Evolutionary conservation across 2,329 filamentous ascomycete species (phyloP).

Genomic region (Emergomyces orientalis): DNA sequence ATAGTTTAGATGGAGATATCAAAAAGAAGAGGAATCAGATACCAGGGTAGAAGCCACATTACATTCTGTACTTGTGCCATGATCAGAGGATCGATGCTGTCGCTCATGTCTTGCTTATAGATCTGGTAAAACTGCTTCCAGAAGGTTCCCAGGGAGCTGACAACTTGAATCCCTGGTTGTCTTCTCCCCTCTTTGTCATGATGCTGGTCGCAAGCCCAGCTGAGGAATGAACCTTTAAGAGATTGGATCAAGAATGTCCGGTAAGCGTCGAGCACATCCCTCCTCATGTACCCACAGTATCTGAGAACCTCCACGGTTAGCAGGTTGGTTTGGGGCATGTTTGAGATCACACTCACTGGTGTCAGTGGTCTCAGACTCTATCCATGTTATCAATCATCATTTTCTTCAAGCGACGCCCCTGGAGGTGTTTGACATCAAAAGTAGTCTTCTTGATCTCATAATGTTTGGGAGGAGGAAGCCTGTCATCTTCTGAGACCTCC

Average conservation of each 20-base stretch:
- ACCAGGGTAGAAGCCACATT: no score
- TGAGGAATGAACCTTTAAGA: constrained; percentile 17
- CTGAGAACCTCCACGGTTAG: no score
- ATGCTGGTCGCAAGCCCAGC: constrained; percentile 17
- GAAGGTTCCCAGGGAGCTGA: constrained; percentile 10
- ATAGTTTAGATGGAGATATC: no score
- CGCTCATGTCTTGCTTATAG: constrained; percentile 12
- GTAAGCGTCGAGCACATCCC: not conserved
- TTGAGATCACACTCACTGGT: not conserved
- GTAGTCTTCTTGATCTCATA: not conserved
- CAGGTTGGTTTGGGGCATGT: not conserved
- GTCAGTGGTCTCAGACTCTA: not conserved
- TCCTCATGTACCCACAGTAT: not conserved
- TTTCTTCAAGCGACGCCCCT: not conserved
- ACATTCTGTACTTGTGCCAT: constrained; percentile 12
- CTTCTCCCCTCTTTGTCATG: constrained; percentile 17
- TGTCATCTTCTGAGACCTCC: not conserved
- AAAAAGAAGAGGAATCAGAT: no score
- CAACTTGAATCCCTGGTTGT: constrained; percentile 10
- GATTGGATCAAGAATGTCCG: not conserved
- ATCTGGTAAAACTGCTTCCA: constrained; percentile 11
- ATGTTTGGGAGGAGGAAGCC: no score
- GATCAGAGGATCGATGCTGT: constrained; percentile 16
- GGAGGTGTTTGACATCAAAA: not conserved
- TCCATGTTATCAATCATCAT: no score